Evolutionary conservation across 2,329 filamentous ascomycete species (phyloP).

Genomic region (Trichoderma sp.): DNA sequence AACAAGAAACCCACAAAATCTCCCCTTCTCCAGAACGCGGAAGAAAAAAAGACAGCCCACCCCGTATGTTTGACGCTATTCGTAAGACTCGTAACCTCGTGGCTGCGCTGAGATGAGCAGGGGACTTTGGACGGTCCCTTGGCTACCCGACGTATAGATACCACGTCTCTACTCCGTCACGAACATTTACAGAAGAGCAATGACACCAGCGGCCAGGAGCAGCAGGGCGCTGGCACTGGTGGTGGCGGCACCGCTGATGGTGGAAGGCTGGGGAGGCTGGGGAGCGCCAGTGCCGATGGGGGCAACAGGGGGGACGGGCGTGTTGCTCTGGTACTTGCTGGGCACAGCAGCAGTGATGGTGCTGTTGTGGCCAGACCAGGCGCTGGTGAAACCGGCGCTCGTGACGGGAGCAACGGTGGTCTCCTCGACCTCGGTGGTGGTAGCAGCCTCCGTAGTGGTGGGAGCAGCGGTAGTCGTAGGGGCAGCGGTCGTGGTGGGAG

Average conservation of each 20-base stretch:
- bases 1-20: neutral
- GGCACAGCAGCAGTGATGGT: constrained; percentile 37
- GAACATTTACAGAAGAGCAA: constrained; percentile 42
- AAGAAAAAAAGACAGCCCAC: constrained; percentile 16
- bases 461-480: constrained; percentile 30
- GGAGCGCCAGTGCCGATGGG: constrained; percentile 28
- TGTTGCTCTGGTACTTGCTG: constrained; percentile 31
- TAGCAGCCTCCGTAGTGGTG: constrained; percentile 38
- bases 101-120: constrained; percentile 38
- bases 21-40: constrained; percentile 3
- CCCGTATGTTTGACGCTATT: constrained; percentile 29
- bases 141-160: constrained; percentile 27
- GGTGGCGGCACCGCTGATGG: constrained; percentile 37
- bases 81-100: constrained; percentile 43
- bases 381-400: constrained; percentile 34
- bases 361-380: constrained; percentile 40
- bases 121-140: constrained; percentile 23
- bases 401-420: constrained; percentile 34
- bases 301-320: constrained; percentile 23
- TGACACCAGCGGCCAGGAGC: constrained; percentile 41
- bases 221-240: constrained; percentile 44
- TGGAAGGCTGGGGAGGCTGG: constrained; percentile 33
- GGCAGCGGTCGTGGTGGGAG: constrained; percentile 35
- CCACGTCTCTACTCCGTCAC: constrained; percentile 35
- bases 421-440: constrained; percentile 25